Evolutionary conservation across 371 early-diverging fungal species (phyloP).

Genomic region (Paraphysoderma sedebokerense): DNA sequence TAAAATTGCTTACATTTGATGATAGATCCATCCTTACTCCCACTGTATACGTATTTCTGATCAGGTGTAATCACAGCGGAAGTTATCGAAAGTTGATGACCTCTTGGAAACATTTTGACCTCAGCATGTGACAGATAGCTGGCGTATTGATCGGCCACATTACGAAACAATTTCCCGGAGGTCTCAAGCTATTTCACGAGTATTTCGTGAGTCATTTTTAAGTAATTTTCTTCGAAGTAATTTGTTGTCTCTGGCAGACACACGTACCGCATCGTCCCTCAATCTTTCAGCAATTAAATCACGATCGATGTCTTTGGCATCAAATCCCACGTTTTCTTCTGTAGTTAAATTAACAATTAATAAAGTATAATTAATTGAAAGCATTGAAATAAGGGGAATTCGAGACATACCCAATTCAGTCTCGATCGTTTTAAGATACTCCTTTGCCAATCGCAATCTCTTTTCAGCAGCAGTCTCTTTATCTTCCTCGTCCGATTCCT

Average conservation of each 20-base stretch:
- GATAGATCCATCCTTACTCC: constrained; percentile 75
- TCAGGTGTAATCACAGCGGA: constrained; percentile 51
- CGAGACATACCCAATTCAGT: constrained; percentile 13
- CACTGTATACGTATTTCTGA: constrained; percentile 55
- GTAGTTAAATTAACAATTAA: no score
- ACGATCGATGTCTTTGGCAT: constrained; percentile 81
- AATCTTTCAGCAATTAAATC: constrained; percentile 82
- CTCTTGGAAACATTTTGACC: constrained; percentile 11
- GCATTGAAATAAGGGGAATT: no score
- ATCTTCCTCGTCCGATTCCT: constrained; percentile 34
- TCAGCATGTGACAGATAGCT: not conserved
- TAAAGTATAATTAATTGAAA: no score
- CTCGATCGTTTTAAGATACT: constrained; percentile 61
- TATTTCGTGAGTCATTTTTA: not conserved
- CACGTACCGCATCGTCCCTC: constrained; percentile 49
- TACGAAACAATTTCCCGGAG: constrained; percentile 10
- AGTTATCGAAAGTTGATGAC: constrained; percentile 61
- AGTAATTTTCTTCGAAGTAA: not conserved
- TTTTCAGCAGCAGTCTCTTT: constrained; percentile 81
- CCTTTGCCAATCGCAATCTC: constrained; percentile 76
- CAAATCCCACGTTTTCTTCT: constrained; percentile 50
- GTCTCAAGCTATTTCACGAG: constrained; percentile 14
- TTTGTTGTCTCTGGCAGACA: no score
- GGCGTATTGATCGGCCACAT: constrained; percentile 16
- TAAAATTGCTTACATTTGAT: constrained; percentile 55